Base-by-base conservation (phyloP, 1,284 basidiomycete genomes). In the Pseudozyma hubeiensis region DNA sequence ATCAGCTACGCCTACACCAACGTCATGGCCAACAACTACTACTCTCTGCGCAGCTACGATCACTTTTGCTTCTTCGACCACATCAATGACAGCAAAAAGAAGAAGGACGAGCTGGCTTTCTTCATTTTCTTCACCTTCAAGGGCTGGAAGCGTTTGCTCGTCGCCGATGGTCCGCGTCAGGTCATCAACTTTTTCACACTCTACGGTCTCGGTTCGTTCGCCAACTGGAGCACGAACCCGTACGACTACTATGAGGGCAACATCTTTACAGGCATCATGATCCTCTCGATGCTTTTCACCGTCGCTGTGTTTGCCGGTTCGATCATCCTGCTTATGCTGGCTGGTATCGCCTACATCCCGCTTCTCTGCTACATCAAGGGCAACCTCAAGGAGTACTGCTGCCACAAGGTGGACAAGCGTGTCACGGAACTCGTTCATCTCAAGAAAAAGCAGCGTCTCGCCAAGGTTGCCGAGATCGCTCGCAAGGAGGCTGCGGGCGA, bases 121-220 rank as follows among this genome's bases (percentile, higher is more conserved):
- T 99, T 97, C 86, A 90, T 98, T 84, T 99, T 98, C 89, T 99
- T 99, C 87, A 92, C 92, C 1, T 99, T 99, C 89, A 99, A 99
- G 87, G 77, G 91, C 85, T 99, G 96, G 96, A 99, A 98, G 86
- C 91, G 93, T 17, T 86, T 97, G 7, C 86, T 98, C 16, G 87
- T 98, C 62, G 94, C 96, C 58, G 96, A 99, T 85, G 94, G 92
- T n/a, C 97, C 96, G 55, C 93, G 96, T 85, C 96, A 99, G 86
- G 90, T 92, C 13, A 97, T 99, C 89, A 98, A 99, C 83, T 94
- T 89, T 17, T 87, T 98, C 77, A 95, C 93, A 11, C 88, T 99
- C 13, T 98, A 94, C 85, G 92, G 93, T 19, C 92, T 98, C 74
- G 96, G 90, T 84, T 89, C 93, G 29, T 89, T 91, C 41, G 92